Base-by-base conservation (phyloP, 495 filamentous ascomycete genomes). In the Podospora conica region DNA sequence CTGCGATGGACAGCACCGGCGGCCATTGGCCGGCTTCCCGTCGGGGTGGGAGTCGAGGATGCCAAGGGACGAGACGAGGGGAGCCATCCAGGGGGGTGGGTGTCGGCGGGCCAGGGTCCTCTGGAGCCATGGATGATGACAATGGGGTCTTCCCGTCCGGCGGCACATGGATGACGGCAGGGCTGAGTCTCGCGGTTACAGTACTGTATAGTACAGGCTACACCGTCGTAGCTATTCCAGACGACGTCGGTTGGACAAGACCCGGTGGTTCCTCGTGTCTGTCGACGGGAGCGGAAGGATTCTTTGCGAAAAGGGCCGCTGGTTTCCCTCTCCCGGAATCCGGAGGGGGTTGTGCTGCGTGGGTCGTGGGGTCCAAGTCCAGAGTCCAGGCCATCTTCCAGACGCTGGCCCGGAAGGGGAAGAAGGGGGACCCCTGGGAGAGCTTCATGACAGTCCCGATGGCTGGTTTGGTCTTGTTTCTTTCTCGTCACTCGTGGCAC, bases 1-100 rank as follows among this genome's bases (percentile, higher is more conserved):
- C 61, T 15, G 31, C 9, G 9, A 21, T 12, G 27, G 61, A 55
- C 29, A 18, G 48, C 28, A 12, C 11, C 27, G 24, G 54, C 55
- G 29, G 55, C 55, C 63, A 64, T 64, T 64, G 63, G 63, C 55
- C 55, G 25, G 22, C 24, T 57, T 64, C 28, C 62, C 63, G 63
- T 48, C 31, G 27, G 12, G n/a, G 9, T 55, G 61, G 40, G 40
- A 27, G 12, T 57, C 22, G 55, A 25, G 55, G 55, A n/a, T 23
- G 22, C 22, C 55, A 57, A 57, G 55, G 23, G 23, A 18, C 15
- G 23, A 56, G 21, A 27, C 12, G 55, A 57, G 55, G 55, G 55
- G 22, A 57, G 21, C 40, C 40, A n/a, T 53, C 29, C 31, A 21
- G 29, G 28, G 9, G 40, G 59, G 59, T 61, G 27, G 58, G 58